A percentile compares a stretch with the other conserved stretches of the same genome.
phyloP scores from a whole-genome alignment of 2,329 filamentous ascomycete genomes.

The Nigrograna mackinnonii region DNA sequence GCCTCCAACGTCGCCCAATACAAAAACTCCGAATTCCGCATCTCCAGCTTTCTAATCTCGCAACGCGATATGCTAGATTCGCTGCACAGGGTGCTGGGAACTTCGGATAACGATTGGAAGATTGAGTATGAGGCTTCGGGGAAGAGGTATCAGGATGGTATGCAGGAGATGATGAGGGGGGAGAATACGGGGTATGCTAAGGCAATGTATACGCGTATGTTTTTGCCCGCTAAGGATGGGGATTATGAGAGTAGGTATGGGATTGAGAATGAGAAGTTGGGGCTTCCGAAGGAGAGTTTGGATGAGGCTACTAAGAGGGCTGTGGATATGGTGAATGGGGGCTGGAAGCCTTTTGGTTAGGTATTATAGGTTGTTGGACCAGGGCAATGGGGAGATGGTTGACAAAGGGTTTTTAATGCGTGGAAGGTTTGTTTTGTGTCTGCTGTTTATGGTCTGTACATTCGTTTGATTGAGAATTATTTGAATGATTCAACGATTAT shows the following conservation, averaged over 20 bases:
- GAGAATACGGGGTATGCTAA: slow-evolving; percentile 45
- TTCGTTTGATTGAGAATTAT: too few species aligned
- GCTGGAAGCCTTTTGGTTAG: background rate
- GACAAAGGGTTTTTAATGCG: too few species aligned
- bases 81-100: slow-evolving; percentile 59
- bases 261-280: slow-evolving; percentile 57
- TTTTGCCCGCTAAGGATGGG: slow-evolving; percentile 41
- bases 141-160: slow-evolving; percentile 54
- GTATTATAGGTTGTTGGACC: too few species aligned
- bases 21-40: slow-evolving; percentile 54
- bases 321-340: slow-evolving; percentile 23
- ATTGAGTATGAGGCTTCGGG: slow-evolving; percentile 52
- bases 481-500: too few species aligned
- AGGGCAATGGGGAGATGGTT: too few species aligned
- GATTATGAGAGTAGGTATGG: slow-evolving; percentile 36
- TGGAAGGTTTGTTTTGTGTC: too few species aligned
- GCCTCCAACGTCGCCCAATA: slow-evolving; percentile 43
- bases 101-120: slow-evolving; percentile 62
- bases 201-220: slow-evolving; percentile 58
- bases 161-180: slow-evolving; percentile 51
- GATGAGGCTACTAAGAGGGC: slow-evolving; percentile 59
- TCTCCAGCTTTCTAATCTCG: slow-evolving; percentile 61
- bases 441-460: too few species aligned
- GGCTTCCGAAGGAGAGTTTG: slow-evolving; percentile 60
- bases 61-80: slow-evolving; percentile 68